Conservation (phyloP, 441 rosid species). For the Adansonia gregorii region DNA sequence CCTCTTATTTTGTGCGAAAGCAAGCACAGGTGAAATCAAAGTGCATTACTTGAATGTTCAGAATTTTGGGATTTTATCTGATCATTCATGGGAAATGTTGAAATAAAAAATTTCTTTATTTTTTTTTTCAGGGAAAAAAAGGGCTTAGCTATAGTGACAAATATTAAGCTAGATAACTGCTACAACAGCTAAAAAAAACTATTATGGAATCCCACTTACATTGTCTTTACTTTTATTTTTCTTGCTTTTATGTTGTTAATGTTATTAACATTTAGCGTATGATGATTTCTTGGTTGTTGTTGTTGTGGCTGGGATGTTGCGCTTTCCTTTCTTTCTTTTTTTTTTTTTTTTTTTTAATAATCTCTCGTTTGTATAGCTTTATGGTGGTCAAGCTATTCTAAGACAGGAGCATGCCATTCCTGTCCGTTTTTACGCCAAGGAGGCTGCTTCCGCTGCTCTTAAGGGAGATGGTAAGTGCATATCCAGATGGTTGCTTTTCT, state of each 20-base stretch:
- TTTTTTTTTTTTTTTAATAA: background rate
- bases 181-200: background rate
- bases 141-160: background rate
- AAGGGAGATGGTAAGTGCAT: constrained; percentile 91
- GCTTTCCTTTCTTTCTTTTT: no score
- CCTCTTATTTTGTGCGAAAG: background rate
- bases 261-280: background rate
- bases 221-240: background rate
- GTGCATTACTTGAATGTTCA: background rate
- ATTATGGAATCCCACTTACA: background rate
- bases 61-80: background rate
- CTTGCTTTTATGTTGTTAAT: background rate
- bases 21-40: background rate
- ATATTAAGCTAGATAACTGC: background rate
- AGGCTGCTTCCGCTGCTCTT: constrained; percentile 63
- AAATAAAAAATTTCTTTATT: background rate
- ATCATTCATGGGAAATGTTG: background rate
- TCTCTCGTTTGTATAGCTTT: constrained; percentile 49
- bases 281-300: background rate
- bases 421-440: constrained; percentile 74
- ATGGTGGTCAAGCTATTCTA: constrained; percentile 49
- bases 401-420: constrained; percentile 59
- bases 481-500: background rate
- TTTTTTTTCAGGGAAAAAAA: constrained; percentile 16
- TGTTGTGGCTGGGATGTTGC: constrained; percentile 15